Evolutionary conservation across 306 rosid genomes (phyloP).

Genomic region (Pterocarpus santalinus): DNA sequence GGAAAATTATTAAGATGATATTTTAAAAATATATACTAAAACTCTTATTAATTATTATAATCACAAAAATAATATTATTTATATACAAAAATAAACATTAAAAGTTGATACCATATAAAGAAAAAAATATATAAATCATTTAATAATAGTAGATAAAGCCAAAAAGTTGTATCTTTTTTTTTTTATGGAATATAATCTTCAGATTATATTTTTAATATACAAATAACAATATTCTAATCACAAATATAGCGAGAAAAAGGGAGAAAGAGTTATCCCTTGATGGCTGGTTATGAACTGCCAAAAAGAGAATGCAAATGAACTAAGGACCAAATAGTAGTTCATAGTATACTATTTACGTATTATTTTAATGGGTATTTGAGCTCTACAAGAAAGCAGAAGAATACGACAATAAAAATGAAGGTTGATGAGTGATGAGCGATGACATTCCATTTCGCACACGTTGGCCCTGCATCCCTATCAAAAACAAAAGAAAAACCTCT

Average conservation of each 20-base stretch:
- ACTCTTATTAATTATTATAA: too few species aligned
- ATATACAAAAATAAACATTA: too few species aligned
- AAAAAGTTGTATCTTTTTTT: too few species aligned
- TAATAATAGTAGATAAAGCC: too few species aligned
- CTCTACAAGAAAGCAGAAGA: slow-evolving; percentile 30
- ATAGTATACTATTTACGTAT: background rate
- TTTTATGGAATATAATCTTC: too few species aligned
- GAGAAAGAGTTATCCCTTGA: background rate
- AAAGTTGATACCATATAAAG: too few species aligned
- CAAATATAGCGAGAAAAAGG: background rate
- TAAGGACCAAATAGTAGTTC: background rate
- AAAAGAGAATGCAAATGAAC: background rate
- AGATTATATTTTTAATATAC: too few species aligned
- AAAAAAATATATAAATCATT: too few species aligned
- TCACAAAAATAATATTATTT: too few species aligned
- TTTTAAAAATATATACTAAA: too few species aligned
- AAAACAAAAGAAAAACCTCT: background rate
- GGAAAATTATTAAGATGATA: too few species aligned
- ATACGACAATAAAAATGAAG: slow-evolving; percentile 7
- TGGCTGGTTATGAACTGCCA: background rate
- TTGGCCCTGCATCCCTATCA: slow-evolving; percentile 5
- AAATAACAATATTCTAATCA: too few species aligned
- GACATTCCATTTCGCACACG: background rate
- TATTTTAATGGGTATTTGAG: slow-evolving; percentile 33
- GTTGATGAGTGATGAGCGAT: background rate